phyloP scores from a whole-genome alignment of 352 stramenopile species.

The Phytophthora kernoviae region DNA sequence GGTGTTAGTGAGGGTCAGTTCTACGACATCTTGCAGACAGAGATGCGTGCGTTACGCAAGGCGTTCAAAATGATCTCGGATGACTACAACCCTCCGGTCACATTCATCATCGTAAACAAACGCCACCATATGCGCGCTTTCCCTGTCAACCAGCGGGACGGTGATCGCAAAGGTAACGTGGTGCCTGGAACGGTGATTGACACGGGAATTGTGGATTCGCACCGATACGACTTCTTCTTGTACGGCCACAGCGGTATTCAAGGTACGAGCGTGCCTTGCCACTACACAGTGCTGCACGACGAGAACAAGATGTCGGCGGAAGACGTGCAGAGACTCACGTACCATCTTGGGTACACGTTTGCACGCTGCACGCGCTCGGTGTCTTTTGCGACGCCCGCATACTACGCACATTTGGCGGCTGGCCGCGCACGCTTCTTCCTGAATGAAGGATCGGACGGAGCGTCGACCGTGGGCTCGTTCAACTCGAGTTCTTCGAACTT shows the following conservation, averaged over 20 bases:
- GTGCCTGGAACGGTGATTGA: slow-evolving; percentile 81
- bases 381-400: slow-evolving; percentile 85
- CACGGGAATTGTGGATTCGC: slow-evolving; percentile 79
- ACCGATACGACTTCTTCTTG: slow-evolving; percentile 89
- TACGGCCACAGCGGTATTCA: slow-evolving; percentile 84
- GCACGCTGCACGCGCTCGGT: slow-evolving; percentile 86
- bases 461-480: slow-evolving; percentile 61
- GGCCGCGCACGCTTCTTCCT: slow-evolving; percentile 85
- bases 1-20: slow-evolving; percentile 88
- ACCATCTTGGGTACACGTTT: slow-evolving; percentile 86
- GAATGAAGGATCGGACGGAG: slow-evolving; percentile 62
- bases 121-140: slow-evolving; percentile 88
- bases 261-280: slow-evolving; percentile 82
- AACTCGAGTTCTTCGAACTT: slow-evolving; percentile 64
- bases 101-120: slow-evolving; percentile 90
- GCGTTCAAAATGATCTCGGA: slow-evolving; percentile 68
- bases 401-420: slow-evolving; percentile 86
- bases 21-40: slow-evolving; percentile 71
- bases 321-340: slow-evolving; percentile 73
- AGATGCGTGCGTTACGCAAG: slow-evolving; percentile 79
- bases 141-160: slow-evolving; percentile 36
- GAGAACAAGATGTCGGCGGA: slow-evolving; percentile 72
- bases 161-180: slow-evolving; percentile 76
- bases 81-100: slow-evolving; percentile 77
- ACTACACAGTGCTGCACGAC: slow-evolving; percentile 88